A percentile compares a stretch with the other conserved stretches of the same genome.
These are phyloP conservation scores for Cutaneotrichosporon mucoides DNA, from an alignment of 1,284 basidiomycete species.

Conservation along the genomic window DNA sequence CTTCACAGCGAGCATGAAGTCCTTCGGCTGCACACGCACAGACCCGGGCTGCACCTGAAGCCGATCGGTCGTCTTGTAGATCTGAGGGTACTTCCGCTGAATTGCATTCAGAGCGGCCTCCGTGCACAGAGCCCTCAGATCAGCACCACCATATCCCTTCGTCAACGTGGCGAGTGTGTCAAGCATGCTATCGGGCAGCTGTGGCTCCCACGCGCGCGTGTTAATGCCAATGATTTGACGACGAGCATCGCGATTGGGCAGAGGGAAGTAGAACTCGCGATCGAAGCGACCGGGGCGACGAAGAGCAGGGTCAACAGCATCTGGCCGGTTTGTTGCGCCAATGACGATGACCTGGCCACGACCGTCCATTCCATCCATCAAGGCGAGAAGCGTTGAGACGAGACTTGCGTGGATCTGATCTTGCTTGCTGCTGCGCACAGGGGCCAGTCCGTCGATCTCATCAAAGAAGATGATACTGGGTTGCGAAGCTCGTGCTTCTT, in stretches of 20 bases:
- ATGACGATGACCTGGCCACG: slow-evolving; percentile 95
- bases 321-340: slow-evolving; percentile 95
- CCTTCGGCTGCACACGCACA: slow-evolving; percentile 79
- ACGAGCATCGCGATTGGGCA: slow-evolving; percentile 79
- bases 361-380: slow-evolving; percentile 99
- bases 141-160: slow-evolving; percentile 97
- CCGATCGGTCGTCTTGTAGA: slow-evolving; percentile 88
- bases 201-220: slow-evolving; percentile 86
- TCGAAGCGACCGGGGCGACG: slow-evolving; percentile 94
- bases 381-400: slow-evolving; percentile 88
- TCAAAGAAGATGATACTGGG: slow-evolving; percentile 99
- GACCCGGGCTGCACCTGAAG: slow-evolving; percentile 79
- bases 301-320: slow-evolving; percentile 93
- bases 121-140: slow-evolving; percentile 88
- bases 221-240: slow-evolving; percentile 88
- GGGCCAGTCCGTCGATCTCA: slow-evolving; percentile 95
- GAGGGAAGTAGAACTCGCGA: slow-evolving; percentile 95
- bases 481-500: slow-evolving; percentile 88
- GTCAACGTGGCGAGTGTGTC: slow-evolving; percentile 80
- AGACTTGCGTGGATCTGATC: slow-evolving; percentile 99
- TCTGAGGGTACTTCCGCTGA: slow-evolving; percentile 93
- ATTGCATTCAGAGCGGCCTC: slow-evolving; percentile 96
- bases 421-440: slow-evolving; percentile 95
- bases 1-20: slow-evolving; percentile 97
- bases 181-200: slow-evolving; percentile 61